Percentiles rank a stretch among this genome's conserved stretches.
phyloP scores from a whole-genome alignment of 352 stramenopile genomes.

The Phytophthora macrochlamydospora region DNA sequence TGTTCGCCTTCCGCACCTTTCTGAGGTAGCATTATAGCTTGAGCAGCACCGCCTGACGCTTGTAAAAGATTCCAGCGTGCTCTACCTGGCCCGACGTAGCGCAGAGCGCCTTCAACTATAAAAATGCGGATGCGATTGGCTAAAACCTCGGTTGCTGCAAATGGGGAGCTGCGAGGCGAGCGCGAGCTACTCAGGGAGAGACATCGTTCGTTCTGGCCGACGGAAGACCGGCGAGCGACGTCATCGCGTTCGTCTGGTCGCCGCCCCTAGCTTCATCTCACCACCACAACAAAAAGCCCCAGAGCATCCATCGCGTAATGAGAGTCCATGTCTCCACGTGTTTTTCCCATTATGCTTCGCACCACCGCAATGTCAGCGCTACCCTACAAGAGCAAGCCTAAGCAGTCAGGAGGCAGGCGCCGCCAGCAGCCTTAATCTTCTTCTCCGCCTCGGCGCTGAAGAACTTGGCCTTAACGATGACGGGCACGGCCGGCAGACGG shows the following conservation, averaged over 20 bases:
- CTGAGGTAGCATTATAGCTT: no score
- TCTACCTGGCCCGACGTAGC: no score
- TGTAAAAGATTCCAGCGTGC: no score
- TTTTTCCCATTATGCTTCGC: constrained; percentile 86
- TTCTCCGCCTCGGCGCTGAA: constrained; percentile 99
- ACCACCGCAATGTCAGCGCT: constrained; percentile 61
- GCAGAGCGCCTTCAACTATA: no score
- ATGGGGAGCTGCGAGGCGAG: constrained; percentile 1
- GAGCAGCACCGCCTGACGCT: no score
- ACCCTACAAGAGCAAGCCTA: constrained; percentile 77
- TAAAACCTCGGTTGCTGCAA: no score
- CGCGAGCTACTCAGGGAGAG: constrained; percentile 7
- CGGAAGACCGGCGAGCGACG: not conserved
- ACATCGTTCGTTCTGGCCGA: constrained; percentile 18
- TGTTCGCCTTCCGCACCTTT: no score
- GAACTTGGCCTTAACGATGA: constrained; percentile 99
- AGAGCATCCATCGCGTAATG: constrained; percentile 15
- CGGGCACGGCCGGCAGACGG: constrained; percentile 94
- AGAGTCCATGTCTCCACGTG: constrained; percentile 47
- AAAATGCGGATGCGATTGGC: no score
- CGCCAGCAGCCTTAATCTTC: constrained; percentile 99
- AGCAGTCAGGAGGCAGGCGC: constrained; percentile 97
- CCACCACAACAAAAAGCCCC: not conserved
- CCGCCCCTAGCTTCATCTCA: not conserved
- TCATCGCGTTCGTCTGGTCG: constrained; percentile 15